phyloP scores from a whole-genome alignment of 2,329 filamentous ascomycete species.

The Penicillium sp. region DNA sequence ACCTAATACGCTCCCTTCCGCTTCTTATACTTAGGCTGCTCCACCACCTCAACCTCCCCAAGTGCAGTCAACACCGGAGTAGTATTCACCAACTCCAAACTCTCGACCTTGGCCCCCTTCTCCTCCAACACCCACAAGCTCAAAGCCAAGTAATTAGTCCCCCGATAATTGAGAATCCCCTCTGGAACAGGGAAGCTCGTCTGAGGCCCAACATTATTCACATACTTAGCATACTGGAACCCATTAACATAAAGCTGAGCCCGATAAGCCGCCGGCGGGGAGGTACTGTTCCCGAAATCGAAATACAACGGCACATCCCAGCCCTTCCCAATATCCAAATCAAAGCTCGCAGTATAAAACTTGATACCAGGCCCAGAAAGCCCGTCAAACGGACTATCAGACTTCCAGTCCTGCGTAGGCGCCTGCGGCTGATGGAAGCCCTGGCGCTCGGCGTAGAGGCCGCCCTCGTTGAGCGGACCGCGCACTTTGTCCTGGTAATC shows the following conservation, averaged over 20 bases:
- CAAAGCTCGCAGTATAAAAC: slow-evolving; percentile 52
- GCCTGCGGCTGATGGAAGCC: slow-evolving; percentile 55
- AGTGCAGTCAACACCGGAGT: slow-evolving; percentile 52
- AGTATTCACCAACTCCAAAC: slow-evolving; percentile 50
- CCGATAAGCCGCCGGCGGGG: slow-evolving; percentile 55
- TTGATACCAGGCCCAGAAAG: slow-evolving; percentile 49
- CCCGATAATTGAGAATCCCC: slow-evolving; percentile 67
- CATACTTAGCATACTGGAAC: slow-evolving; percentile 66
- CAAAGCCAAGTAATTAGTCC: slow-evolving; percentile 65
- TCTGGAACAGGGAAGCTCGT: slow-evolving; percentile 67
- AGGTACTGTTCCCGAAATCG: slow-evolving; percentile 45
- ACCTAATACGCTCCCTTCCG: slow-evolving; percentile 53
- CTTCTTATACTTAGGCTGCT: slow-evolving; percentile 46
- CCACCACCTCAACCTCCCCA: slow-evolving; percentile 44
- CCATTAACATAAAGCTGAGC: slow-evolving; percentile 70
- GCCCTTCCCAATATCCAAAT: slow-evolving; percentile 50
- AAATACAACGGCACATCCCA: slow-evolving; percentile 57
- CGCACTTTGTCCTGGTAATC: slow-evolving; percentile 51
- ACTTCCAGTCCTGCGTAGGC: slow-evolving; percentile 37
- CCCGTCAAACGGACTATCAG: slow-evolving; percentile 37
- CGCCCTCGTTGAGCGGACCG: slow-evolving; percentile 58
- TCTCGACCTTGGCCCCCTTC: slow-evolving; percentile 55
- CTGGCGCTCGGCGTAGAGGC: slow-evolving; percentile 53
- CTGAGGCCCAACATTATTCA: slow-evolving; percentile 73
- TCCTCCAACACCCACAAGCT: slow-evolving; percentile 64